These are phyloP conservation scores for Phoenix roebelenii DNA, from an alignment of 176 grass and related monocot species.

Conservation along the genomic window DNA sequence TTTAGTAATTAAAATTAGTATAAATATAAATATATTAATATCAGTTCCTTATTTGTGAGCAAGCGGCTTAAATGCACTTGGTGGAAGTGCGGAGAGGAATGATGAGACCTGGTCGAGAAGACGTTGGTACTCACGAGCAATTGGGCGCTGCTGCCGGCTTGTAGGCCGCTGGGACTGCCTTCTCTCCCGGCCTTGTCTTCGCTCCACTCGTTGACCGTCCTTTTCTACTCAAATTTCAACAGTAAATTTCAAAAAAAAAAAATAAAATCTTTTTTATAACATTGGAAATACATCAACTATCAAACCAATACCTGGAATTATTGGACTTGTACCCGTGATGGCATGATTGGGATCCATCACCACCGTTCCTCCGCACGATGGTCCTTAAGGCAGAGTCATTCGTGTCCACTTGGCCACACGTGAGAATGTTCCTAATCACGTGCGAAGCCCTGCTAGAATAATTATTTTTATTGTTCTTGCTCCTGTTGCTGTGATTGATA, in stretches of 20 bases:
- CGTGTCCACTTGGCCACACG: constrained; percentile 26
- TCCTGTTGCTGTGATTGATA: too few relatives aligned
- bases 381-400: constrained; percentile 29
- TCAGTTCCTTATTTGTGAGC: too few relatives aligned
- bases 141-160: constrained; percentile 34
- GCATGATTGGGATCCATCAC: not conserved
- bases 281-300: not conserved
- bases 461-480: not conserved
- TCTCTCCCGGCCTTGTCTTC: constrained; percentile 20
- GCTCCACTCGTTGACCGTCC: constrained; percentile 21
- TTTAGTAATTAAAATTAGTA: too few relatives aligned
- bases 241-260: not conserved
- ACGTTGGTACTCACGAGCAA: constrained; percentile 41
- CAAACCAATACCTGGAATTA: too few relatives aligned
- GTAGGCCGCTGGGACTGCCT: constrained; percentile 9
- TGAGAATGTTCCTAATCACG: constrained; percentile 35
- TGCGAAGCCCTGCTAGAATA: constrained; percentile 20
- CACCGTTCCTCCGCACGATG: not conserved
- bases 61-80: too few relatives aligned
- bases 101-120: constrained; percentile 1
- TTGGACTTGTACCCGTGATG: too few relatives aligned
- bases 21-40: too few relatives aligned
- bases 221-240: constrained; percentile 11
- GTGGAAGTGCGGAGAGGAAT: too few relatives aligned
- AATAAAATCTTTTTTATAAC: too few relatives aligned